These are phyloP conservation scores for Gossypium schwendimanii DNA, from an alignment of 441 rosid genomes.

Conservation along the genomic window DNA sequence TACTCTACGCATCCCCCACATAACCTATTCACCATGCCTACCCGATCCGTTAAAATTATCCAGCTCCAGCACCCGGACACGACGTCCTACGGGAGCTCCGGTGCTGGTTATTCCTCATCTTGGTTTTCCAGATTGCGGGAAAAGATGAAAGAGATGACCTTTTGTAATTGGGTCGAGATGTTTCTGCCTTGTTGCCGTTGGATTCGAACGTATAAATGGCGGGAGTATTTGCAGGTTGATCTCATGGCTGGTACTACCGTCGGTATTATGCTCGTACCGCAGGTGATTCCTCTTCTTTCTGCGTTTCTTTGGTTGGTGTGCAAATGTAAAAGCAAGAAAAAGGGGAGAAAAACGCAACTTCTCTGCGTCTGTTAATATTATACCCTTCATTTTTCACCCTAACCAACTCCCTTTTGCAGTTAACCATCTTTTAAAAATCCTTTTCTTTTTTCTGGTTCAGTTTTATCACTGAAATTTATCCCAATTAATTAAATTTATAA, in stretches of 20 bases:
- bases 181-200: conserved; percentile 71
- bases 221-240: conserved; percentile 65
- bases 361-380: no score
- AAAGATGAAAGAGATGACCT: conserved; percentile 44
- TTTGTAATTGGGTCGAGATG: conserved; percentile 47
- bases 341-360: no score
- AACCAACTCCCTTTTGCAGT: no score
- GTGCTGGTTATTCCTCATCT: background rate
- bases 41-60: conserved; percentile 66
- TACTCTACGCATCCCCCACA: conserved; percentile 53
- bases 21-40: conserved; percentile 33
- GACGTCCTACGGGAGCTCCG: conserved; percentile 19
- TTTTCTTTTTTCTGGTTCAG: no score
- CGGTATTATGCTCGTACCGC: conserved; percentile 94
- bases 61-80: conserved; percentile 57
- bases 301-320: no score
- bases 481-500: no score
- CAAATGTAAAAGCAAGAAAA: no score
- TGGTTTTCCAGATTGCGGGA: conserved; percentile 30
- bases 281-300: conserved; percentile 39
- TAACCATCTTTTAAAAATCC: no score
- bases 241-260: conserved; percentile 84
- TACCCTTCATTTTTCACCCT: no score
- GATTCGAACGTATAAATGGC: conserved; percentile 73
- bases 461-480: no score